phyloP scores from a whole-genome alignment of 2,329 filamentous ascomycete genomes.

The Ascochyta lentis region DNA sequence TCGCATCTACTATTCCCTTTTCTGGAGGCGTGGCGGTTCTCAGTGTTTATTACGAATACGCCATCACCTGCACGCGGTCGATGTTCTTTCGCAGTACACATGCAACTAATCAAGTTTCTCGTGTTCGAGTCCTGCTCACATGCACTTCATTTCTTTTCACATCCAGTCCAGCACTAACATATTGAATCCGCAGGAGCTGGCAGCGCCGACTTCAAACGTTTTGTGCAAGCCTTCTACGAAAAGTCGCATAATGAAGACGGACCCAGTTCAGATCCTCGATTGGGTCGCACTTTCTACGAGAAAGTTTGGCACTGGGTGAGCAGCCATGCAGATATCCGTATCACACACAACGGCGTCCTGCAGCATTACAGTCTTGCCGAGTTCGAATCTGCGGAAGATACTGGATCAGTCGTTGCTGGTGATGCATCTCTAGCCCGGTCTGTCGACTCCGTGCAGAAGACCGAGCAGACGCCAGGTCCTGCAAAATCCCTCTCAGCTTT shows the following conservation, averaged over 20 bases:
- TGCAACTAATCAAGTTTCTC: neutral
- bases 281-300: conserved; percentile 61
- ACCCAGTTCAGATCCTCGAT: neutral
- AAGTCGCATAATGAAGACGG: conserved; percentile 18
- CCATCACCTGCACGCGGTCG: neutral
- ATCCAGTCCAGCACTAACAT: conserved; percentile 7
- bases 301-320: conserved; percentile 65
- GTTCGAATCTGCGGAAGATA: conserved; percentile 42
- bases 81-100: neutral
- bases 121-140: conserved; percentile 22
- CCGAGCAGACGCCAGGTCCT: conserved; percentile 3
- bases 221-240: conserved; percentile 48
- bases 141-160: neutral
- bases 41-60: no score
- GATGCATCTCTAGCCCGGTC: neutral
- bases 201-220: conserved; percentile 49
- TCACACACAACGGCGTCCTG: conserved; percentile 54
- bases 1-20: neutral
- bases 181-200: conserved; percentile 44
- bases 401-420: conserved; percentile 6
- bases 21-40: no score
- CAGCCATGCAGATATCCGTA: conserved; percentile 62
- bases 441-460: neutral
- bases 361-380: conserved; percentile 36
- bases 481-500: conserved; percentile 26